phyloP scores from a whole-genome alignment of 1,284 basidiomycete species.

The Pterula multifida region DNA sequence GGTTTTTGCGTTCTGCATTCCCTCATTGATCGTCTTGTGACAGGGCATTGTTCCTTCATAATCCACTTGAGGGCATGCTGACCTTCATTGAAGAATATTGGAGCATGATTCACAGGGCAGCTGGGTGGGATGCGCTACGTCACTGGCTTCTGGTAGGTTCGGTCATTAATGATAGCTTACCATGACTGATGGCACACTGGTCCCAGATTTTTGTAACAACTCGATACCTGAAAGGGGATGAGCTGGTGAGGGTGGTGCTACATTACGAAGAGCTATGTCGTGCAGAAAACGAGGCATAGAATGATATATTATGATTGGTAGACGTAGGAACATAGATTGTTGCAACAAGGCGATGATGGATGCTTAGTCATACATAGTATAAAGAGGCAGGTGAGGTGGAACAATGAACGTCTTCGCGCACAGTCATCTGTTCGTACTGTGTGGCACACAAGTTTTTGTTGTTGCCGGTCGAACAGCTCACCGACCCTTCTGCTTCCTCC shows the following conservation, averaged over 20 bases:
- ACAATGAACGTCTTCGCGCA: background rate
- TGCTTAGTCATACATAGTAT: too few species aligned
- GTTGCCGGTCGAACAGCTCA: background rate
- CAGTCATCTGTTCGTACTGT: background rate
- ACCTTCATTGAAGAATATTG: constrained; percentile 49
- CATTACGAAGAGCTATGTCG: constrained; percentile 33
- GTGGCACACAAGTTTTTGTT: background rate
- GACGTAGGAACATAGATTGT: too few species aligned
- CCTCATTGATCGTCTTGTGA: constrained; percentile 1
- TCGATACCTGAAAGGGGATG: constrained; percentile 29
- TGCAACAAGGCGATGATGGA: too few species aligned
- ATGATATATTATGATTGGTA: too few species aligned
- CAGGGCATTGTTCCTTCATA: constrained; percentile 40
- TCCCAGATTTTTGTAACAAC: constrained; percentile 32
- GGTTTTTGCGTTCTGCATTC: background rate
- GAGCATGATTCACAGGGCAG: constrained; percentile 51
- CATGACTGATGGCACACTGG: constrained; percentile 3
- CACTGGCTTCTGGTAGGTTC: constrained; percentile 44
- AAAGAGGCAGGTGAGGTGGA: background rate
- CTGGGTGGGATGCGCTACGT: constrained; percentile 52
- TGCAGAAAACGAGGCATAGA: too few species aligned
- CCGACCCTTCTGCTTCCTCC: background rate
- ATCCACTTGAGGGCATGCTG: constrained; percentile 37
- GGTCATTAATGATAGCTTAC: background rate
- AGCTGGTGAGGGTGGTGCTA: constrained; percentile 31